Percentiles rank a stretch among this genome's conserved stretches.
These are phyloP conservation scores for Colletotrichum endophyticum DNA, from an alignment of 2,329 filamentous ascomycete genomes.

Conservation along the genomic window DNA sequence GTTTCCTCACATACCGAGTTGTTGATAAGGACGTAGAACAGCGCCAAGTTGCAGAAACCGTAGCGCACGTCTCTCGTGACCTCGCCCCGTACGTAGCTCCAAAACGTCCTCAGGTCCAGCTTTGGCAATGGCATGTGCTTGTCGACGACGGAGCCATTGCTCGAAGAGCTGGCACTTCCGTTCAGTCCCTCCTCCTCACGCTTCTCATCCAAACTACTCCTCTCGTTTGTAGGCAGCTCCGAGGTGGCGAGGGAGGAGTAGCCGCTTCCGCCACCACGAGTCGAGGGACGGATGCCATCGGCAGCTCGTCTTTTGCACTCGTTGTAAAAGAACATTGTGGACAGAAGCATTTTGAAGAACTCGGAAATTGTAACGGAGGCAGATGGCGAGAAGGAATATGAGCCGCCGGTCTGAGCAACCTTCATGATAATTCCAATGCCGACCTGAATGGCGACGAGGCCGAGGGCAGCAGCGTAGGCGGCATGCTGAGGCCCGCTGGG, in stretches of 20 bases:
- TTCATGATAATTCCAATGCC: slow-evolving; percentile 39
- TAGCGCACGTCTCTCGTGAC: slow-evolving; percentile 32
- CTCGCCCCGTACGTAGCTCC: slow-evolving; percentile 25
- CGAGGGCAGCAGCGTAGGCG: slow-evolving; percentile 32
- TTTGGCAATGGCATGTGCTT: slow-evolving; percentile 5
- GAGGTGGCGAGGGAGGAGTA: slow-evolving; percentile 17
- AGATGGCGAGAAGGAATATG: slow-evolving; percentile 33
- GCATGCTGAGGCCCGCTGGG: slow-evolving; percentile 22
- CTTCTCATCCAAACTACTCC: slow-evolving; percentile 24
- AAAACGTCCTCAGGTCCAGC: slow-evolving; percentile 21
- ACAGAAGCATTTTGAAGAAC: slow-evolving; percentile 34
- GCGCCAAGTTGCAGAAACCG: slow-evolving; percentile 33
- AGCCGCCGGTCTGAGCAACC: slow-evolving; percentile 28
- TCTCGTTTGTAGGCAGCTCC: slow-evolving; percentile 16
- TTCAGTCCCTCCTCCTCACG: slow-evolving; percentile 20
- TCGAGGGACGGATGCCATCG: slow-evolving; percentile 21
- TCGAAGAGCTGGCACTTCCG: slow-evolving; percentile 7
- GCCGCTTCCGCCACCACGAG: slow-evolving; percentile 18
- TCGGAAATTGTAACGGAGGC: slow-evolving; percentile 36
- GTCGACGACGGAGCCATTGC: neutral
- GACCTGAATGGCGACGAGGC: slow-evolving; percentile 36
- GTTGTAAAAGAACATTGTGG: slow-evolving; percentile 30
- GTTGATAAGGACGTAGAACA: slow-evolving; percentile 38
- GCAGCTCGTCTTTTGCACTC: slow-evolving; percentile 26
- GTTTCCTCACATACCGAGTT: slow-evolving; percentile 27